Evolutionary conservation across 768 basidiomycete genomes (phyloP).

Genomic region (Termitomyces heimii): DNA sequence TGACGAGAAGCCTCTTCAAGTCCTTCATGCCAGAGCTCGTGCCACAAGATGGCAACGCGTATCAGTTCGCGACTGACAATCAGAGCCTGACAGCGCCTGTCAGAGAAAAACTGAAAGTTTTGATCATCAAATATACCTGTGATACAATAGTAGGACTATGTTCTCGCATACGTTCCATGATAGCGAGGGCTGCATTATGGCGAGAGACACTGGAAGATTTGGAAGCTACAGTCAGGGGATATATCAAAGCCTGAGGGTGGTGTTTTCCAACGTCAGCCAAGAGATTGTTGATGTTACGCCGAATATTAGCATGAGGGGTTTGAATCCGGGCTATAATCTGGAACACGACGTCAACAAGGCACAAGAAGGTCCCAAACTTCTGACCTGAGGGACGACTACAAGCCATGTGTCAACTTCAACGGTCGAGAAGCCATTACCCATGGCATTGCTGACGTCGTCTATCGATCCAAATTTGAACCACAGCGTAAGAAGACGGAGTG

Average conservation of each 20-base stretch:
- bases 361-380: constrained; percentile 1
- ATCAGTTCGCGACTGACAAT: constrained; percentile 93
- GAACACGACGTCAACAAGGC: not conserved
- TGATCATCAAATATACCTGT: constrained; percentile 46
- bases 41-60: constrained; percentile 97
- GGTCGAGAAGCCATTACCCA: constrained; percentile 78
- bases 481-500: constrained; percentile 83
- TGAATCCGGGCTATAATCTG: constrained; percentile 99
- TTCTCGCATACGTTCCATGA: constrained; percentile 92
- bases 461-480: constrained; percentile 98
- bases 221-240: constrained; percentile 92
- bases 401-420: constrained; percentile 98
- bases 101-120: not conserved
- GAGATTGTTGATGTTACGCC: constrained; percentile 83
- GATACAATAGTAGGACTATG: constrained; percentile 84
- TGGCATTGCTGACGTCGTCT: constrained; percentile 84
- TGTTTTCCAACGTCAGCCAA: constrained; percentile 91
- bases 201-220: constrained; percentile 87
- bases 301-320: constrained; percentile 82
- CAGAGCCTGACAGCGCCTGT: constrained; percentile 46
- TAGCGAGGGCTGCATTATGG: constrained; percentile 73
- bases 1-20: constrained; percentile 94
- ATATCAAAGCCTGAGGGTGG: constrained; percentile 96
- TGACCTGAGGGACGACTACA: constrained; percentile 95
- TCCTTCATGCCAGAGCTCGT: constrained; percentile 98